A percentile compares a stretch with the other conserved stretches of the same genome.
phyloP scores from a whole-genome alignment of 2,329 filamentous ascomycete species.

The Remersonia thermophila region DNA sequence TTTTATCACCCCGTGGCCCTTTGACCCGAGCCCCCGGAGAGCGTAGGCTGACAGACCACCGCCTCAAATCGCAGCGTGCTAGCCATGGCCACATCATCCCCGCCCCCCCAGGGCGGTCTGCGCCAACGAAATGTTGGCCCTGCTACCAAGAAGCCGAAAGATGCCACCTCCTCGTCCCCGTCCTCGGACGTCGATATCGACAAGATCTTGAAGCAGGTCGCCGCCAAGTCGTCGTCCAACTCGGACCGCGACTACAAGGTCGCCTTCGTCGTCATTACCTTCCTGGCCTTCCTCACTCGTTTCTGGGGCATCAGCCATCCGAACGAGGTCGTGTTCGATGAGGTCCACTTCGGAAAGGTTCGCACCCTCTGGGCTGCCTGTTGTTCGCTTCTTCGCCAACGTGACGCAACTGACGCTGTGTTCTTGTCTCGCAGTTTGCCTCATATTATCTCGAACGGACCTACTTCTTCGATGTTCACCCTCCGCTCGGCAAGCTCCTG shows the following conservation, averaged over 20 bases:
- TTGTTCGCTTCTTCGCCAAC: neutral
- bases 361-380: conserved; percentile 21
- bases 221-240: conserved; percentile 24
- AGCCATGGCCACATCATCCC: conserved; percentile 34
- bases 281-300: conserved; percentile 75
- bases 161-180: conserved; percentile 24
- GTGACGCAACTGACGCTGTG: neutral
- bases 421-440: conserved; percentile 42
- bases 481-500: conserved; percentile 93
- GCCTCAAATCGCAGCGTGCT: conserved; percentile 15
- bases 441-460: conserved; percentile 86
- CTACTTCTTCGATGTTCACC: conserved; percentile 99
- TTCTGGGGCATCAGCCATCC: conserved; percentile 96
- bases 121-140: conserved; percentile 43
- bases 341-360: conserved; percentile 99
- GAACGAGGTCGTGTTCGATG: conserved; percentile 94
- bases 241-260: conserved; percentile 79
- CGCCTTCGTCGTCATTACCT: conserved; percentile 63
- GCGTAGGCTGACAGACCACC: neutral
- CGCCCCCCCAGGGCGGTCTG: conserved; percentile 44
- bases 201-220: conserved; percentile 31
- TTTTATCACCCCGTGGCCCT: too few relatives aligned
- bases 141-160: conserved; percentile 35
- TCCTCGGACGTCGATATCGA: conserved; percentile 35
- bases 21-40: too few relatives aligned